Evolutionary conservation across 2,329 filamentous ascomycete genomes (phyloP), one percentile per base, ranked within the genome.

Genomic region (Diaporthe aspalathi): DNA sequence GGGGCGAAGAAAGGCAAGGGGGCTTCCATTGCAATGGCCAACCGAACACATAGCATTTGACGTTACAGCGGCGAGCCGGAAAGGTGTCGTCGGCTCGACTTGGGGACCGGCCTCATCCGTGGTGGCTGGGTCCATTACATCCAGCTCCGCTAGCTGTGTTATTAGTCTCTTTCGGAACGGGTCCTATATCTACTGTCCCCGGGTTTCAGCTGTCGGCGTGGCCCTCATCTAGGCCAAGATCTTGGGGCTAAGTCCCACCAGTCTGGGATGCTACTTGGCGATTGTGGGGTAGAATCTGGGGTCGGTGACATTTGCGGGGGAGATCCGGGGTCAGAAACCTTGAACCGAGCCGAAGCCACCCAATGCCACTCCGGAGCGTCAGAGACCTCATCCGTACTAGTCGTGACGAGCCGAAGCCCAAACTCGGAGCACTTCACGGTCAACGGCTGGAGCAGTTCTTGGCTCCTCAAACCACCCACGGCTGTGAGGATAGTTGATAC

Each of bases 261-360:
- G 57, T 47, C 57, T 63, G 57, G 57, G 57, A 27, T 22, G 20
- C 57, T 47, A 63, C 24, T 45, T 32, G 40, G 27, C 11, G 7
- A 8, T n/a, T 32, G 17, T 32, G 24, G 57, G 40, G 40, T 32
- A 40, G 40, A 47, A 63, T 63, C 57, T 63, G 57, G 57, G 57
- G 57, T 63, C 40, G 57, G 40, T 47, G 27, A 40, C 24, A 32
- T 63, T 63, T 63, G 57, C 57, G 57, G 57, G 57, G 57, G 20
- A 32, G 27, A 63, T 62, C 56, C 56, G 40, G 56, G 40, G 40
- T 17, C 45, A 17, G 11, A 29, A n/a, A n/a, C n/a, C n/a, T n/a
- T n/a, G n/a, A n/a, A 63, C 57, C 57, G 40, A 63, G 32, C 40
- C 57, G 57, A 47, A 63, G 40, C 57, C 40, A 63, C 57, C 17